Conservation (phyloP, 441 rosid species). For the Gossypium davidsonii region DNA sequence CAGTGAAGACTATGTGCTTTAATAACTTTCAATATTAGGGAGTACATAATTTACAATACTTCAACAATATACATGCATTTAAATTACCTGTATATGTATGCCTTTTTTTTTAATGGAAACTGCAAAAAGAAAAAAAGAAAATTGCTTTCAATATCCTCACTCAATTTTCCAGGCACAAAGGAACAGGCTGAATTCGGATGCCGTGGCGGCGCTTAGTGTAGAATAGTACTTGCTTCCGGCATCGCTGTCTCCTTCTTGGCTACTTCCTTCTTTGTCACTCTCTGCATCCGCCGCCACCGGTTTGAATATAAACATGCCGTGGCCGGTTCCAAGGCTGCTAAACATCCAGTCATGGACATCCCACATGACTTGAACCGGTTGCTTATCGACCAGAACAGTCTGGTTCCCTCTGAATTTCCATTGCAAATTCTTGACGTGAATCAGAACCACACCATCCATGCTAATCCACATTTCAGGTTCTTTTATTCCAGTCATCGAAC, state of each 20-base stretch:
- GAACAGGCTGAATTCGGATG: slow-evolving; percentile 50
- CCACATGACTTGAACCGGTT: slow-evolving; percentile 61
- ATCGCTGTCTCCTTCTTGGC: slow-evolving; percentile 41
- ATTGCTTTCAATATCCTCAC: slow-evolving; percentile 11
- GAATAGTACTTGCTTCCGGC: slow-evolving; percentile 38
- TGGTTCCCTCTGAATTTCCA: slow-evolving; percentile 72
- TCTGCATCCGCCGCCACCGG: slow-evolving; percentile 37
- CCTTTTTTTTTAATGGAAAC: neutral
- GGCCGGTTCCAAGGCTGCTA: slow-evolving; percentile 25
- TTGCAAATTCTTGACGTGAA: slow-evolving; percentile 51
- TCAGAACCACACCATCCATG: slow-evolving; percentile 47
- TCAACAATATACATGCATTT: neutral
- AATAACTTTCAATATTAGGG: neutral
- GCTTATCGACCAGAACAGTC: slow-evolving; percentile 50
- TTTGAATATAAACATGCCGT: slow-evolving; percentile 60
- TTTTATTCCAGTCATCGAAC: slow-evolving; percentile 39
- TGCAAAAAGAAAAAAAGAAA: neutral
- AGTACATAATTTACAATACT: neutral
- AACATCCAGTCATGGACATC: slow-evolving; percentile 73
- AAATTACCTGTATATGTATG: neutral
- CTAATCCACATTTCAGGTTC: slow-evolving; percentile 75
- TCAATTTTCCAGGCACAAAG: slow-evolving; percentile 66
- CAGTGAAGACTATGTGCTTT: neutral
- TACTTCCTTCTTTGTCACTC: slow-evolving; percentile 40
- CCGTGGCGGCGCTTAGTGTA: slow-evolving; percentile 16